A percentile compares a stretch with the other conserved stretches of the same genome.
Conservation (phyloP, 2,329 filamentous ascomycete species). For the Aspergillus sojae region DNA sequence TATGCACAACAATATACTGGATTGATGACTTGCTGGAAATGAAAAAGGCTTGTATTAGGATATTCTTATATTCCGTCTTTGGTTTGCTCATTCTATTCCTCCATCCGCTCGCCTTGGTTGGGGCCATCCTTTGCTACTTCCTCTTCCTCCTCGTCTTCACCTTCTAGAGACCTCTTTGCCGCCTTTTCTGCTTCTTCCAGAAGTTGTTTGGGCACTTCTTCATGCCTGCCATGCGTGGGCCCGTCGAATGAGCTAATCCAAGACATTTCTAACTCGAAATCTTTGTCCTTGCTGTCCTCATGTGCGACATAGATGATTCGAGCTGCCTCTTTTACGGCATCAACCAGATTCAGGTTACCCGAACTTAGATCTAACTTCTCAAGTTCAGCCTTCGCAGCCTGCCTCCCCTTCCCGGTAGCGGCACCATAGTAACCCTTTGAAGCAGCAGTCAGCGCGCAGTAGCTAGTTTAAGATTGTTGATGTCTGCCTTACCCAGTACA, state of each 20-base stretch:
- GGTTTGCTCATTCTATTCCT: slow-evolving; percentile 62
- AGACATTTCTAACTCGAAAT: slow-evolving; percentile 98
- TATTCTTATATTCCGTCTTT: slow-evolving; percentile 5
- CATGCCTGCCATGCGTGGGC: slow-evolving; percentile 88
- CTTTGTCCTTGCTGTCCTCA: slow-evolving; percentile 99
- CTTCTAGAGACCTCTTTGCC: slow-evolving; percentile 87
- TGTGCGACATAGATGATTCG: slow-evolving; percentile 97
- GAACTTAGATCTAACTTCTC: slow-evolving; percentile 92
- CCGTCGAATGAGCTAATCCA: slow-evolving; percentile 88
- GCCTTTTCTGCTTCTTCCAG: slow-evolving; percentile 88
- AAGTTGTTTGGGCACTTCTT: slow-evolving; percentile 89
- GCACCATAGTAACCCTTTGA: slow-evolving; percentile 88
- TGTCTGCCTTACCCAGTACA: slow-evolving; percentile 74
- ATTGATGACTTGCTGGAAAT: background rate
- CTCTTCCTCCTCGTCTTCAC: slow-evolving; percentile 80
- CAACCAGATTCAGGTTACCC: slow-evolving; percentile 73
- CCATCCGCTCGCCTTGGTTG: slow-evolving; percentile 77
- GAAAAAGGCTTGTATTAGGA: background rate
- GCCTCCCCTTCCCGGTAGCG: slow-evolving; percentile 93
- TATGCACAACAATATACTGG: background rate
- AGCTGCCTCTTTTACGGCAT: slow-evolving; percentile 94
- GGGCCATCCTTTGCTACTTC: slow-evolving; percentile 62
- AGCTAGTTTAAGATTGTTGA: background rate
- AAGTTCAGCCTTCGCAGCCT: slow-evolving; percentile 95
- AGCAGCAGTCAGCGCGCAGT: slow-evolving; percentile 25